Percentiles rank a stretch among this genome's conserved stretches.
Conservation (phyloP, 352 stramenopile genomes). For the Aphanomyces stellatus region DNA sequence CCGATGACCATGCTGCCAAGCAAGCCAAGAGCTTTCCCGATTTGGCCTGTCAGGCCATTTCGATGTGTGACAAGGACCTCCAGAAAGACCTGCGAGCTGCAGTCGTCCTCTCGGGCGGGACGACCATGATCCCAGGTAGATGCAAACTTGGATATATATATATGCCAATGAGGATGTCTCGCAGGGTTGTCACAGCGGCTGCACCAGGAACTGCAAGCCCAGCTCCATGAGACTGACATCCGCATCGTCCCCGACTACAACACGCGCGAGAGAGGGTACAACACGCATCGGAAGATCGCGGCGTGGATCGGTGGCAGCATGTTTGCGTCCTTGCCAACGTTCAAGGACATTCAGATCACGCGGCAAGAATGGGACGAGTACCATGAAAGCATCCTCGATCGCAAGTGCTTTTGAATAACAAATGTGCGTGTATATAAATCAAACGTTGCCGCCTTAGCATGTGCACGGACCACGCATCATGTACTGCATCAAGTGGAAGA, state of each 20-base stretch:
- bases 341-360: constrained; percentile 81
- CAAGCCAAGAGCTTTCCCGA: constrained; percentile 76
- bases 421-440: no score
- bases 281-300: constrained; percentile 72
- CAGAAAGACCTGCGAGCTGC: constrained; percentile 63
- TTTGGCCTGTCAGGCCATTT: constrained; percentile 67
- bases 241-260: constrained; percentile 73
- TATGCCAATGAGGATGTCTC: background rate
- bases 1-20: constrained; percentile 86
- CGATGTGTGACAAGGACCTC: constrained; percentile 79
- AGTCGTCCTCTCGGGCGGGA: constrained; percentile 76
- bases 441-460: no score
- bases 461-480: constrained; percentile 75
- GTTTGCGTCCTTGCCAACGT: constrained; percentile 81
- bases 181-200: constrained; percentile 66
- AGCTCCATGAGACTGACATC: constrained; percentile 24
- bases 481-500: constrained; percentile 84
- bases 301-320: constrained; percentile 87
- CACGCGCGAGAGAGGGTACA: constrained; percentile 77
- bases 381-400: constrained; percentile 72
- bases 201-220: constrained; percentile 46
- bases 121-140: constrained; percentile 65
- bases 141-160: background rate
- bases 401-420: constrained; percentile 77
- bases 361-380: constrained; percentile 88